phyloP scores from a whole-genome alignment of 495 filamentous ascomycete genomes.

The Xylaria flabelliformis region DNA sequence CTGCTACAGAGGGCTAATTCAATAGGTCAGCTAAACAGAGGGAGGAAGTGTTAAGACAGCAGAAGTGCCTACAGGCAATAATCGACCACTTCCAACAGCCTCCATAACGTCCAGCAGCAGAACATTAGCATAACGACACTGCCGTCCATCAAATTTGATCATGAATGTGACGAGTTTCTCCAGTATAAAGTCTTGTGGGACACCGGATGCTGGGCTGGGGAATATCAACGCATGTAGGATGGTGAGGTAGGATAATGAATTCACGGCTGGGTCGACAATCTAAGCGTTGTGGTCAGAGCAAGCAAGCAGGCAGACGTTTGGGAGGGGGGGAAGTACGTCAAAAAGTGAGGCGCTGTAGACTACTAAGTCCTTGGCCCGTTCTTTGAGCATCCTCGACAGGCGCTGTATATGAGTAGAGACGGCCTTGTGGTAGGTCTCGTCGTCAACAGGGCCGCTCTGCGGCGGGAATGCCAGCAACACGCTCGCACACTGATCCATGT shows the following conservation, averaged over 20 bases:
- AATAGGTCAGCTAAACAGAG: slow-evolving; percentile 21
- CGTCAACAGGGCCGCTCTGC: slow-evolving; percentile 26
- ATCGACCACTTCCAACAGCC: slow-evolving; percentile 33
- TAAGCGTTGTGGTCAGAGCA: slow-evolving; percentile 30
- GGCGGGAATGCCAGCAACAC: slow-evolving; percentile 51
- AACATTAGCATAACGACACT: slow-evolving; percentile 51
- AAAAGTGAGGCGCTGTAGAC: slow-evolving; percentile 39
- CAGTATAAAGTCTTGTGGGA: slow-evolving; percentile 38
- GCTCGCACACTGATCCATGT: slow-evolving; percentile 48
- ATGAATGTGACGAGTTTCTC: slow-evolving; percentile 48
- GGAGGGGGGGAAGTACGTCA: slow-evolving; percentile 31
- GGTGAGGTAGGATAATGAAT: slow-evolving; percentile 54
- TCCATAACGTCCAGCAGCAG: slow-evolving; percentile 42
- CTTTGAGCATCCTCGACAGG: slow-evolving; percentile 43
- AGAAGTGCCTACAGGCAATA: slow-evolving; percentile 47
- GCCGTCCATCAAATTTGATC: slow-evolving; percentile 51
- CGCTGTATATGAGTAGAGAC: slow-evolving; percentile 40
- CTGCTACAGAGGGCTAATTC: slow-evolving; percentile 61
- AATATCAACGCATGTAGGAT: slow-evolving; percentile 43
- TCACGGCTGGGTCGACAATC: slow-evolving; percentile 46
- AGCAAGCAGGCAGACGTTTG: not conserved
- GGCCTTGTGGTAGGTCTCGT: slow-evolving; percentile 39
- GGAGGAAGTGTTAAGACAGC: not conserved
- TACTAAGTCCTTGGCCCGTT: slow-evolving; percentile 29
- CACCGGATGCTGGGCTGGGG: slow-evolving; percentile 27